Evolutionary conservation across 495 filamentous ascomycete species (phyloP).

Genomic region (Xylaria bambusicola): DNA sequence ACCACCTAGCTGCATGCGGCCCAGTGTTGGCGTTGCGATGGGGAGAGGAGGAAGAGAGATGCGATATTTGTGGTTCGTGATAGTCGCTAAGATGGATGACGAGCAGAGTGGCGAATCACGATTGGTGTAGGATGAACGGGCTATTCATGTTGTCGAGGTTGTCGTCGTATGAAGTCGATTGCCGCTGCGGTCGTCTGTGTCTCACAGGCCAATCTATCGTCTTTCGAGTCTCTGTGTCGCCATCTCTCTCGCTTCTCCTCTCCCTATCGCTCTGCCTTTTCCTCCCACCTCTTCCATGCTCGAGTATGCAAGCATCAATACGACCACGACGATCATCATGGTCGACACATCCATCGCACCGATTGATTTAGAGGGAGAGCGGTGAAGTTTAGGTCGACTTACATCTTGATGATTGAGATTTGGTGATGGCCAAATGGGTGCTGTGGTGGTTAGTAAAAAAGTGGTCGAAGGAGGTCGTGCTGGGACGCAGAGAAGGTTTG

Average conservation of each 20-base stretch:
- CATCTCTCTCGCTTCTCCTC: neutral
- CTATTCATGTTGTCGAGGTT: neutral
- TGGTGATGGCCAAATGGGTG: conserved; percentile 33
- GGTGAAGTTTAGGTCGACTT: conserved; percentile 23
- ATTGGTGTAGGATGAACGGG: too few species aligned
- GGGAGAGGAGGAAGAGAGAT: too few species aligned
- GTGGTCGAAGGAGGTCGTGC: conserved; percentile 27
- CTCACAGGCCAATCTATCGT: neutral
- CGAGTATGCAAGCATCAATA: neutral
- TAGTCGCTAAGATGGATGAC: too few species aligned
- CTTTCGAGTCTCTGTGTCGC: too few species aligned
- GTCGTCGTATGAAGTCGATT: neutral
- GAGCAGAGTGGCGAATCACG: neutral
- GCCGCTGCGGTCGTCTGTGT: neutral
- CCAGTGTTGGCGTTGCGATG: too few species aligned
- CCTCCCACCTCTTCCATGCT: neutral
- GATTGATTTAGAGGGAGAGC: too few species aligned
- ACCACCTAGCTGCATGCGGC: too few species aligned
- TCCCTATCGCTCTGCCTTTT: neutral
- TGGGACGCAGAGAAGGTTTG: conserved; percentile 17
- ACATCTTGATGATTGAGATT: conserved; percentile 37
- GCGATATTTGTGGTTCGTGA: too few species aligned
- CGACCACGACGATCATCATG: neutral
- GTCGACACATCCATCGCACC: neutral
- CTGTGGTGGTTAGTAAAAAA: conserved; percentile 36